Base-by-base conservation (phyloP, 192 early-diverging fungal genomes). In the Backusella psychrophila region DNA sequence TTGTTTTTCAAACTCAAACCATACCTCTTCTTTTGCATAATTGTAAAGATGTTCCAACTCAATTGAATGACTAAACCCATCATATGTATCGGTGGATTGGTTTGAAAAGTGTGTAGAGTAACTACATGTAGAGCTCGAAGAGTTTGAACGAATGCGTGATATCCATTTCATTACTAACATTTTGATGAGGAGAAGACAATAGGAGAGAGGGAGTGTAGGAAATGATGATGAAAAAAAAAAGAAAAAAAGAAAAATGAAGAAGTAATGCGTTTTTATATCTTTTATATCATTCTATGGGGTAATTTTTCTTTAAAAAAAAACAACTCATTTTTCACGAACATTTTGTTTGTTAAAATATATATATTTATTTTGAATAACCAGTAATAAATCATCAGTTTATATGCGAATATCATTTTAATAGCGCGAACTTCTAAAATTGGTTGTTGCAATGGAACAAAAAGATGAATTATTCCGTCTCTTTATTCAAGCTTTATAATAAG, bases 21-120 rank as follows among this genome's bases (percentile, higher is more conserved):
- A 12, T 74, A 74, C 73, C 73, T 74, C 73, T 36, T 74, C 73
- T 29, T 49, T 59, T 35, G 73, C 73, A 39, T 31, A 63, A 15
- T 15, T 6, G 12, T 74, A 63, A n/a, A 38, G 41, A n/a, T 41
- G 26, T 65, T 65, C 53, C 15, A 74, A 74, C 31, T 66, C 38
- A 63, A 63, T 26, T 65, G 23, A 65, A 26, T 65, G 23, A 8
- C 1, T 11, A 8, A 26, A 26, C 4, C 8, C 29, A 31, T 65
- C 29, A 7, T 65, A 29, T 65, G 59, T 44, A 65, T 65, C 23
- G 9, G 23, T 65, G n/a, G 59, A 31, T 12, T 14, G 59, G 14
- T 26, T 65, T 65, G 59, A 31, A 23, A 65, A 31, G 8, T 21
- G 59, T 29, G 59, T 21, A 65, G 59, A 65, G 1, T 21, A 65